phyloP scores from a whole-genome alignment of 75 land plant genomes.

The Larix kaempferi region DNA sequence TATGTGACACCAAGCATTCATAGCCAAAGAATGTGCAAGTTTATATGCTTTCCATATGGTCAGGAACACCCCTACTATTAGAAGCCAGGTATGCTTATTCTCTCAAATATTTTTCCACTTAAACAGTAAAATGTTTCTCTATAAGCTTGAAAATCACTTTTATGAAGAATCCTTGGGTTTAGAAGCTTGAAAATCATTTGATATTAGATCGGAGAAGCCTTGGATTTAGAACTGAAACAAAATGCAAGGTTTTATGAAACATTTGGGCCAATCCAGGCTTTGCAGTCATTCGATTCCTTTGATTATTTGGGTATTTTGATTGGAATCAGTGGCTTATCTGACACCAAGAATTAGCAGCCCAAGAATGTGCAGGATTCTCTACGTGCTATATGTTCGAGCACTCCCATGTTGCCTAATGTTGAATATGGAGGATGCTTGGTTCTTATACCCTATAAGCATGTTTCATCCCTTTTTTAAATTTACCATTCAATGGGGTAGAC shows the following conservation, averaged over 20 bases:
- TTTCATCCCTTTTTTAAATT: too few species aligned
- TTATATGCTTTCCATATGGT: constrained; percentile 88
- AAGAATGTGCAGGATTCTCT: constrained; percentile 95
- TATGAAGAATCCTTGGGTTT: too few species aligned
- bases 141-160: too few species aligned
- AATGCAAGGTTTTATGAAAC: neutral
- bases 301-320: constrained; percentile 13
- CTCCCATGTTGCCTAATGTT: constrained; percentile 80
- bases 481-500: too few species aligned
- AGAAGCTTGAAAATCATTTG: too few species aligned
- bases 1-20: constrained; percentile 15
- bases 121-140: too few species aligned
- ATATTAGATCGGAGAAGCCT: neutral
- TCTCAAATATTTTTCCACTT: too few species aligned
- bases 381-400: constrained; percentile 88
- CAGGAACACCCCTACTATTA: constrained; percentile 74
- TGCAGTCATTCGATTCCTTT: constrained; percentile 17
- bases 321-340: constrained; percentile 18
- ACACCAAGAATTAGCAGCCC: constrained; percentile 25
- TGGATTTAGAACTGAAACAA: neutral
- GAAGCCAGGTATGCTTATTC: constrained; percentile 70
- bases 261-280: constrained; percentile 15
- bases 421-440: constrained; percentile 48
- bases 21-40: constrained; percentile 89
- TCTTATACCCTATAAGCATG: too few species aligned